Evolutionary conservation across 73 alveolate species (phyloP).

Genomic region (Paramecium pentaurelia): DNA sequence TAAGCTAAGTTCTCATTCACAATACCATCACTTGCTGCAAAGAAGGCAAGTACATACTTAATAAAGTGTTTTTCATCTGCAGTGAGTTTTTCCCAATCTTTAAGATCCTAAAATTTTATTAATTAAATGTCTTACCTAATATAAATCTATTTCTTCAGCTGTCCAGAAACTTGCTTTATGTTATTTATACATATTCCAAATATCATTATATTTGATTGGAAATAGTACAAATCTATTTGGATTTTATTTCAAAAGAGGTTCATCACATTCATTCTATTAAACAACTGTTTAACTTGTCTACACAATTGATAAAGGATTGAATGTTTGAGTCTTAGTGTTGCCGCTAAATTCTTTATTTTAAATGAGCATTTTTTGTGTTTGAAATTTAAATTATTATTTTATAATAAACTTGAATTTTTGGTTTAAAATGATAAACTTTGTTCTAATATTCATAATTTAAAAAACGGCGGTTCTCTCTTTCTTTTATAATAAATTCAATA

Average conservation of each 20-base stretch:
- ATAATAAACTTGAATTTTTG: neutral
- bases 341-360: neutral
- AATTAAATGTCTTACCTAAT: neutral
- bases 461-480: conserved; percentile 20
- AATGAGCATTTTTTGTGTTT: neutral
- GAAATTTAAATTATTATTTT: conserved; percentile 5
- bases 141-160: conserved; percentile 94
- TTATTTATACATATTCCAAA: conserved; percentile 97
- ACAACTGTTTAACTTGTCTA: neutral
- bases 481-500: neutral
- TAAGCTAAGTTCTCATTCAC: conserved; percentile 92
- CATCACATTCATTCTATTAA: conserved; percentile 41
- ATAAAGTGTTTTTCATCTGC: conserved; percentile 92
- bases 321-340: neutral
- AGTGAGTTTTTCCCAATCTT: conserved; percentile 87
- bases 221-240: conserved; percentile 84
- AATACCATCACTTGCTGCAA: conserved; percentile 97
- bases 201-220: conserved; percentile 91
- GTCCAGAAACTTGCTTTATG: conserved; percentile 94
- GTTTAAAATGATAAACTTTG: neutral
- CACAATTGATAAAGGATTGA: neutral
- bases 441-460: neutral
- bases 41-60: conserved; percentile 94
- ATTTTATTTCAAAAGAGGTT: conserved; percentile 80
- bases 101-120: conserved; percentile 67